Evolutionary conservation across 192 early-diverging fungal species (phyloP), one percentile per base, ranked within the genome.

Genomic region (Lobosporangium transversale): DNA sequence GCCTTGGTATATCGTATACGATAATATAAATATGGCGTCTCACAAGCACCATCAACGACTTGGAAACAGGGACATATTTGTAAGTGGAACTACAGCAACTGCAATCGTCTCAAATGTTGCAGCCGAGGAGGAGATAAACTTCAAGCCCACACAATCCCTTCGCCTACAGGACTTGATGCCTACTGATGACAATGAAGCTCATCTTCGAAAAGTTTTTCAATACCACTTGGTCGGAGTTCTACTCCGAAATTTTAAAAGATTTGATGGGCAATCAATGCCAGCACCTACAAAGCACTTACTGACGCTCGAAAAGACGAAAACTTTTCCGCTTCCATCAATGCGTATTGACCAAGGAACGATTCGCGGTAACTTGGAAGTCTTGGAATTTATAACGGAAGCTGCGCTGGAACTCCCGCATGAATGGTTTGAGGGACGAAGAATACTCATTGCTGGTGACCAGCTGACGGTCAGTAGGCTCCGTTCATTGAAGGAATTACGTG

Each of bases 381-480:
- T 62, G 2, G 61, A 62, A 21, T 52, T 49, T 6, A n/a, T 62
- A 4, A 42, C 52, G 2, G 14, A 36, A 12, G 36, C 21, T 2
- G 27, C 12, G 6, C 30, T 62, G 4, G 35, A 43, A 20, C 21
- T 62, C 4, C n/a, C 27, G 33, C 14, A 1, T 0, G 49, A 52
- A 5, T 61, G 47, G 45, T 61, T 61, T 35, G 51, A 53, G 4
- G 45, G 26, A 27, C 14, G 24, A 23, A 35, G 14, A 1, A 24
- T 67, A 1, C 6, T 67, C n/a, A n/a, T 67, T 15, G 53, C 54
- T 12, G 55, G 65, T 14, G 65, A 67, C 26, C 65, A 51, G 20
- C 29, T 51, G 2, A 62, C 61, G 14, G 31, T 23, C 6, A 18
- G 9, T 9, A 62, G 49, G 33, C 11, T 62, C 18, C 17, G 12